Base-by-base conservation (phyloP, 2,329 filamentous ascomycete genomes). In the Dissoconium aciculare region DNA sequence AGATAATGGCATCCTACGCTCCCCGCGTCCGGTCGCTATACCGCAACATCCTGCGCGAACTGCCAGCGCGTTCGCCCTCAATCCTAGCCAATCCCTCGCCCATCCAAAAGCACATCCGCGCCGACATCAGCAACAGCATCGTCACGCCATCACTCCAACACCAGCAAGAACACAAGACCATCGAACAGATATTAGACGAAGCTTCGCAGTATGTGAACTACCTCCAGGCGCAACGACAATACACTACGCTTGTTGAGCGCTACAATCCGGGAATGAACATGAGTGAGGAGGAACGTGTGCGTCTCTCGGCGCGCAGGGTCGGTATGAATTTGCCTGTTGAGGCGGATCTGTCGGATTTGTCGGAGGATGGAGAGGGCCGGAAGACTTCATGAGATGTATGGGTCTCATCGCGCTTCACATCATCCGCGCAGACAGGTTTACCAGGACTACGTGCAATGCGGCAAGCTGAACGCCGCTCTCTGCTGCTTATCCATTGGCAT, bases 241-340 rank as follows among this genome's bases (percentile, higher is more conserved):
- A 95, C 54, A 69, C 72, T 15, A 76, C 72, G 11, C 60, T 95
- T 26, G 55, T 95, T 21, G 85, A 94, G 58, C 69, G 85, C 45
- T 95, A 98, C 59, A 95, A 95, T 55, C 84, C 84, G 0, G 84
- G 85, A 11, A 82, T 91, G 73, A 71, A 72, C 43, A 81, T 93
- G 77, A 73, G 78, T 42, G 77, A 91, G 57, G 67, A 74, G 51
- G 85, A 95, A 62, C 67, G 81, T 37, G 74, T 94, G 25, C 63
- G 82, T 35, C 61, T 94, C 61, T 79, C 80, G 32, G 89, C 89
- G 5, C 65, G 83, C 57, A 71, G 81, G 51, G 84, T 95, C 24
- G 89, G 87, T 11, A 83, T 94, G 78, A 69, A 94, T 56, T 53
- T 95, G 56, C 87, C 87, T 0, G 55, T 69, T 17, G 74, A 81